Percentiles rank a stretch among this genome's conserved stretches.
Evolutionary conservation across 305 asterid species (phyloP).

Genomic region (Fraxinus ornus): DNA sequence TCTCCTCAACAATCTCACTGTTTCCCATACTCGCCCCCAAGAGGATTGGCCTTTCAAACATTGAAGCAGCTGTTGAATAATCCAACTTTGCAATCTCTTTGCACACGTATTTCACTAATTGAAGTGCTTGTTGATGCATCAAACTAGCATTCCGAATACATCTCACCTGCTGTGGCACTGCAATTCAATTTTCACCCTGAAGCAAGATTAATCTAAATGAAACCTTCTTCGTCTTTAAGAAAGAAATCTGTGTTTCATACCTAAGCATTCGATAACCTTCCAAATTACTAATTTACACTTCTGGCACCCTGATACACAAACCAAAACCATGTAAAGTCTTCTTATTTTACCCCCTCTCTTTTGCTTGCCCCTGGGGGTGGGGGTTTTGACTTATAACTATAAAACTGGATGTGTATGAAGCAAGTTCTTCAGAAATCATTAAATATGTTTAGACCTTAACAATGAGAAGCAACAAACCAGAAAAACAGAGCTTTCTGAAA

Average conservation of each 20-base stretch:
- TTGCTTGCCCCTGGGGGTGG: not conserved
- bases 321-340: not conserved
- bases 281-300: conserved; percentile 23
- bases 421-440: not conserved
- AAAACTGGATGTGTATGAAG: too few species aligned
- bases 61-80: conserved; percentile 27
- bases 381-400: too few species aligned
- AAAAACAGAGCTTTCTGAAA: conserved; percentile 3
- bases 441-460: not conserved
- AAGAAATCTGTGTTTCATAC: conserved; percentile 4
- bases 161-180: conserved; percentile 24
- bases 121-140: conserved; percentile 27
- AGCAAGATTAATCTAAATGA: not conserved
- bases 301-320: conserved; percentile 21
- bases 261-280: conserved; percentile 22
- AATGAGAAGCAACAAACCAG: conserved; percentile 20
- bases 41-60: conserved; percentile 26
- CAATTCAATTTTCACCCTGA: not conserved
- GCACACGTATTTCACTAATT: conserved; percentile 26
- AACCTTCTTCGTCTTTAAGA: not conserved
- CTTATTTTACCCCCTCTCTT: not conserved
- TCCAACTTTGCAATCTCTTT: conserved; percentile 24
- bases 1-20: conserved; percentile 30
- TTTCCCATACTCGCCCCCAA: conserved; percentile 27
- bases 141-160: conserved; percentile 3